Evolutionary conservation across 495 filamentous ascomycete species (phyloP).

Genomic region (Hypoxylon fuscum): DNA sequence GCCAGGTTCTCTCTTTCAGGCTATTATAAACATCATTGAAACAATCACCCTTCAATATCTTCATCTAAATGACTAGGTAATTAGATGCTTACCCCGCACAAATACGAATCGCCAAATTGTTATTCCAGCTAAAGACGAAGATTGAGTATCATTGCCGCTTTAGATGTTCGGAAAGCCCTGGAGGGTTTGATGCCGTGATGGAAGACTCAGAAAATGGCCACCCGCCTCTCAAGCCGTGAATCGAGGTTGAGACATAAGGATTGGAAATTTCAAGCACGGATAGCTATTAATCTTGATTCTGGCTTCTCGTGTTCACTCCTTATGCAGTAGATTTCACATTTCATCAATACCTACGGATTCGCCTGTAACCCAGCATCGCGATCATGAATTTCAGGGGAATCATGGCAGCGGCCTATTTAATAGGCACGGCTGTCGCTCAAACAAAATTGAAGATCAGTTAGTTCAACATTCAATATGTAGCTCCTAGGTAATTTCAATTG

Average conservation of each 20-base stretch:
- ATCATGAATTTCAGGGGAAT: conserved; percentile 18
- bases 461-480: not conserved
- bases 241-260: not conserved
- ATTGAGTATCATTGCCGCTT: conserved; percentile 28
- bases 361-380: not conserved
- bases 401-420: conserved; percentile 6
- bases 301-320: no score
- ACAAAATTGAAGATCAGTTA: conserved; percentile 31
- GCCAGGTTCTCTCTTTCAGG: conserved; percentile 17
- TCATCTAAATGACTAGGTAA: conserved; percentile 7
- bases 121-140: not conserved
- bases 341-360: no score
- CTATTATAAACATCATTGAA: conserved; percentile 26
- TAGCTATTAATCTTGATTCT: no score
- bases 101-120: not conserved
- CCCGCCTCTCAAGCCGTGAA: not conserved
- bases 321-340: no score
- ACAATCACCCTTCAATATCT: not conserved
- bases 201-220: not conserved
- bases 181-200: conserved; percentile 4
- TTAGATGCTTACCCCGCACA: conserved; percentile 17
- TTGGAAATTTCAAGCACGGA: no score
- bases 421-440: conserved; percentile 6
- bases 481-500: no score
- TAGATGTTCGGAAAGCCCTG: not conserved